These are phyloP conservation scores for Sphagnum contortum DNA, from an alignment of 225 moss, liverwort and hornwort species.

Conservation along the genomic window DNA sequence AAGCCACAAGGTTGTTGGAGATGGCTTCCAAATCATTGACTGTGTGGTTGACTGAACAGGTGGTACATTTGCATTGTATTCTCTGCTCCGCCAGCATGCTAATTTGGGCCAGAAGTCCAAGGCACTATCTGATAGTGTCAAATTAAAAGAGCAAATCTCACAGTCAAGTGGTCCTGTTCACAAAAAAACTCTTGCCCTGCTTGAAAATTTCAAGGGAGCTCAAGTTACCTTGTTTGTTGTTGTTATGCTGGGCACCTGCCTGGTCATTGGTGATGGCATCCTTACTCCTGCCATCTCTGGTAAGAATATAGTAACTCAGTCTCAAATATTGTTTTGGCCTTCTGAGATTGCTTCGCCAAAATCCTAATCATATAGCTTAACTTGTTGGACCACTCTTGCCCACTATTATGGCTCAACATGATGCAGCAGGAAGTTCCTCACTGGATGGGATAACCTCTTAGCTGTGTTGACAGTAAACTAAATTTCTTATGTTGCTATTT, in stretches of 20 bases:
- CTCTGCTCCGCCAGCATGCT: slow-evolving; percentile 47
- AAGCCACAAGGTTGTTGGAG: too few relatives aligned
- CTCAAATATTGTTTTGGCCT: too few relatives aligned
- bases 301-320: slow-evolving; percentile 1
- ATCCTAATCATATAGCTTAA: too few relatives aligned
- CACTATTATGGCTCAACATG: too few relatives aligned
- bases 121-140: not conserved
- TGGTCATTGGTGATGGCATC: slow-evolving; percentile 78
- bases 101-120: slow-evolving; percentile 42
- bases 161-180: slow-evolving; percentile 10
- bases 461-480: too few relatives aligned
- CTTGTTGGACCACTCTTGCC: too few relatives aligned
- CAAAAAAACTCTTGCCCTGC: slow-evolving; percentile 18
- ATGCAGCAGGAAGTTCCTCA: too few relatives aligned
- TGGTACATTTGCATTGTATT: slow-evolving; percentile 68
- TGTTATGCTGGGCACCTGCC: slow-evolving; percentile 55
- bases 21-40: too few relatives aligned
- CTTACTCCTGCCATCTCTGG: slow-evolving; percentile 90
- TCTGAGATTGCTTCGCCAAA: too few relatives aligned
- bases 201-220: slow-evolving; percentile 34
- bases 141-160: slow-evolving; percentile 8
- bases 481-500: too few relatives aligned
- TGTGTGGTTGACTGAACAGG: slow-evolving; percentile 12
- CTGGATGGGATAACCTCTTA: too few relatives aligned
- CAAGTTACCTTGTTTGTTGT: slow-evolving; percentile 36